A percentile compares a stretch with the other conserved stretches of the same genome.
Conservation (phyloP, 2,329 filamentous ascomycete genomes). For the Fusarium penzigii region DNA sequence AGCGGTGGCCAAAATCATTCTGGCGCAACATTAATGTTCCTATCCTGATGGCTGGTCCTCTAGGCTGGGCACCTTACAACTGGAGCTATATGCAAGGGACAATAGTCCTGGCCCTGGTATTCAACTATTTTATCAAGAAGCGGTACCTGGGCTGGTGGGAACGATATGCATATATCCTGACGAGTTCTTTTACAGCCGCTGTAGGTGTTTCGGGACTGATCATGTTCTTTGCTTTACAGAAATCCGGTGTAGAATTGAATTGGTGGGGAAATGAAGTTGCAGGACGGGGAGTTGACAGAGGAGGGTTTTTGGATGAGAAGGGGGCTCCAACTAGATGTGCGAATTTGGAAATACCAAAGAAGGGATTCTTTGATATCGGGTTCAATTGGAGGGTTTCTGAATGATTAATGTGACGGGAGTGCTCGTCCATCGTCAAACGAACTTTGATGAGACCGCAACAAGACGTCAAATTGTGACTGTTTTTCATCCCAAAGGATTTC, state of each 20-base stretch:
- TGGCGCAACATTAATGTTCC: conserved; percentile 27
- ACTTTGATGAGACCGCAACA: too few relatives aligned
- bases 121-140: conserved; percentile 29
- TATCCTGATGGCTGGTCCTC: conserved; percentile 23
- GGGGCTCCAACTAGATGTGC: conserved; percentile 19
- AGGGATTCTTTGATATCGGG: conserved; percentile 18
- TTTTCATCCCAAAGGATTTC: too few relatives aligned
- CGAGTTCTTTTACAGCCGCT: conserved; percentile 27
- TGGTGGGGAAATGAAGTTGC: conserved; percentile 28
- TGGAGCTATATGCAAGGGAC: conserved; percentile 29
- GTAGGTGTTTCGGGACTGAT: conserved; percentile 29
- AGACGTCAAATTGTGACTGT: too few relatives aligned
- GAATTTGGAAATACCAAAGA: conserved; percentile 18
- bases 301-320: conserved; percentile 11
- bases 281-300: conserved; percentile 24
- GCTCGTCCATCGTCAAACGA: too few relatives aligned
- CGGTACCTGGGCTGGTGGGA: conserved; percentile 29
- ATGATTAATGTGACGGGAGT: background rate
- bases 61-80: conserved; percentile 30
- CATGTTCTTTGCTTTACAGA: conserved; percentile 30
- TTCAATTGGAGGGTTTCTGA: conserved; percentile 19
- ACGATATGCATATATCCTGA: conserved; percentile 31
- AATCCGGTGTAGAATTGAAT: conserved; percentile 14
- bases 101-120: conserved; percentile 24
- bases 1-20: conserved; percentile 21